A percentile compares a stretch with the other conserved stretches of the same genome.
Evolutionary conservation across 116 monocot species (phyloP).

Genomic region (Dioscorea cayenensis): DNA sequence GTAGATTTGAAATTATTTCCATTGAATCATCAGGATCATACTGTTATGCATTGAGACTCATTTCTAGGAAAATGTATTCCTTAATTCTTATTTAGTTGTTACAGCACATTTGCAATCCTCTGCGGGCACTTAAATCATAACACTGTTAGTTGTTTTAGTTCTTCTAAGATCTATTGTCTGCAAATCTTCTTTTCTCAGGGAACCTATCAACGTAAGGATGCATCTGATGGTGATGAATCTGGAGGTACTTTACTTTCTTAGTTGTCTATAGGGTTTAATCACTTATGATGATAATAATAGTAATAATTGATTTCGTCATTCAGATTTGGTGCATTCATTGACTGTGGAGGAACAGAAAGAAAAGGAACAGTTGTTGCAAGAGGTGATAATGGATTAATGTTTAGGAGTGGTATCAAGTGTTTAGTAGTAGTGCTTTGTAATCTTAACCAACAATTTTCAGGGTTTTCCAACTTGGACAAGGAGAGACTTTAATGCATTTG

Average conservation of each 20-base stretch:
- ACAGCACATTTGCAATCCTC: not conserved
- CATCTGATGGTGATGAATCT: constrained; percentile 78
- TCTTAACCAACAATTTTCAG: constrained; percentile 27
- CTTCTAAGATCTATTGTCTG: not conserved
- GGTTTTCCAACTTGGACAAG: constrained; percentile 96
- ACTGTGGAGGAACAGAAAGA: constrained; percentile 90
- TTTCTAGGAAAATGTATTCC: not conserved
- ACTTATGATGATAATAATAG: not conserved
- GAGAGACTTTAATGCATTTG: constrained; percentile 91
- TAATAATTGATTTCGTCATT: constrained; percentile 10
- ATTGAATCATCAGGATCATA: not conserved
- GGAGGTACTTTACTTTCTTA: constrained; percentile 39
- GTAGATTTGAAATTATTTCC: not conserved
- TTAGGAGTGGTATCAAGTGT: not conserved
- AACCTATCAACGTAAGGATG: constrained; percentile 75
- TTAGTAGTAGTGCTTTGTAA: constrained; percentile 1
- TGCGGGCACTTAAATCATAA: not conserved
- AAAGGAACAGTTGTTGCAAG: constrained; percentile 81
- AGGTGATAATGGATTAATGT: constrained; percentile 32
- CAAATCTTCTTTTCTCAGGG: constrained; percentile 21
- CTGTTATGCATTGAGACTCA: not conserved
- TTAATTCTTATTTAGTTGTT: not conserved
- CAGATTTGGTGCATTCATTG: constrained; percentile 72
- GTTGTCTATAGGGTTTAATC: not conserved
- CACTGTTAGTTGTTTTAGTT: not conserved